These are phyloP conservation scores for Uromyces viciae-fabae DNA, from an alignment of 1,284 basidiomycete species.

Conservation along the genomic window DNA sequence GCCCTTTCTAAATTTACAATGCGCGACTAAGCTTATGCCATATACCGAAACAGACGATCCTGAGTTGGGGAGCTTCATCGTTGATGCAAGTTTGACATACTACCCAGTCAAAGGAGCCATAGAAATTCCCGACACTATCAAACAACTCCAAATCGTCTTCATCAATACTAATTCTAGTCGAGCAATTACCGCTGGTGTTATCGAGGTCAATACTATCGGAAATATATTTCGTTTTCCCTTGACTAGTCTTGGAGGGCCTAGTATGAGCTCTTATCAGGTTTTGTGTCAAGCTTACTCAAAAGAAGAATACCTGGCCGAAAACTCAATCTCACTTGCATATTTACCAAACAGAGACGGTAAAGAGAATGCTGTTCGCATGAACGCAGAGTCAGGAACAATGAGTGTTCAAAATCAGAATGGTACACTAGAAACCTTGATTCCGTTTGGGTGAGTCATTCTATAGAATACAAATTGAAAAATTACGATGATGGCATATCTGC, in stretches of 20 bases:
- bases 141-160: conserved; percentile 19
- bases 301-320: conserved; percentile 23
- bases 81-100: conserved; percentile 31
- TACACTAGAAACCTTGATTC: conserved; percentile 19
- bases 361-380: conserved; percentile 4
- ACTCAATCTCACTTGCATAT: neutral
- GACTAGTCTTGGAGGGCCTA: conserved; percentile 20
- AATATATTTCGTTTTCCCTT: conserved; percentile 22
- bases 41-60: conserved; percentile 14
- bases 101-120: conserved; percentile 13
- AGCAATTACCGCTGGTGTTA: conserved; percentile 25
- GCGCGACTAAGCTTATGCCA: conserved; percentile 26
- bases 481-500: no score
- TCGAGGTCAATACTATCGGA: conserved; percentile 24
- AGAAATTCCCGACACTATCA: neutral
- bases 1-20: conserved; percentile 18
- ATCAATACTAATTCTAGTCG: conserved; percentile 40
- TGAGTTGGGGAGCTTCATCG: neutral
- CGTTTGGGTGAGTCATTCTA: conserved; percentile 27
- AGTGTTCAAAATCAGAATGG: conserved; percentile 12
- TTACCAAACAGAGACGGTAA: neutral
- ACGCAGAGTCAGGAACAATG: conserved; percentile 32
- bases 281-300: conserved; percentile 32
- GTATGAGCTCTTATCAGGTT: neutral
- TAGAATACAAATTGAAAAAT: neutral